phyloP scores from a whole-genome alignment of 2,329 filamentous ascomycete genomes.

The Colletotrichum agaves region DNA sequence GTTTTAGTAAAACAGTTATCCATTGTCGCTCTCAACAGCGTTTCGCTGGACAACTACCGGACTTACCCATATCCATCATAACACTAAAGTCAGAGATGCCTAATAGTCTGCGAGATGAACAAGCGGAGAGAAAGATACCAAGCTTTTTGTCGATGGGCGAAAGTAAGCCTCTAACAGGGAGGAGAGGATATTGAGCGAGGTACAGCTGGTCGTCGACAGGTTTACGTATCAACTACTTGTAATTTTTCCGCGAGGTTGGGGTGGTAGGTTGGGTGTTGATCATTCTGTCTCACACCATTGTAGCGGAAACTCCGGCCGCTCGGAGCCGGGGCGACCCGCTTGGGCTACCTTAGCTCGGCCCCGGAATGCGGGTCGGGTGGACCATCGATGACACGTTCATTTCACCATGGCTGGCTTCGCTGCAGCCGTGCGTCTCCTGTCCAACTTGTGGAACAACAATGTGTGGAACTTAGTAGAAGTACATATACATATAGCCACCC shows the following conservation, averaged over 20 bases:
- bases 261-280: not conserved
- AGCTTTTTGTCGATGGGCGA: not conserved
- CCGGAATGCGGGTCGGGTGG: constrained; percentile 29
- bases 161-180: not conserved
- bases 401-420: not conserved
- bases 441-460: too few species aligned
- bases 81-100: not conserved
- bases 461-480: too few species aligned
- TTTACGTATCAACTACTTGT: not conserved
- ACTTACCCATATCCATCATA: constrained; percentile 34
- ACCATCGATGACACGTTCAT: constrained; percentile 36
- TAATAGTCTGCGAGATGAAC: not conserved
- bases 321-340: constrained; percentile 22
- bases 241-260: not conserved
- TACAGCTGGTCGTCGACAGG: not conserved
- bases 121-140: too few species aligned
- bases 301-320: constrained; percentile 1
- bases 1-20: not conserved
- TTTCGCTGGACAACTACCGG: too few species aligned
- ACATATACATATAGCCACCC: too few species aligned
- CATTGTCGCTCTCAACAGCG: too few species aligned
- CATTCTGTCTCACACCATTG: not conserved
- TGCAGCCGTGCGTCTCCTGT: not conserved
- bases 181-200: not conserved
- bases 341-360: constrained; percentile 23